Evolutionary conservation across 495 filamentous ascomycete genomes (phyloP), one percentile per base, ranked within the genome.

Genomic region (Acidomyces sp.): DNA sequence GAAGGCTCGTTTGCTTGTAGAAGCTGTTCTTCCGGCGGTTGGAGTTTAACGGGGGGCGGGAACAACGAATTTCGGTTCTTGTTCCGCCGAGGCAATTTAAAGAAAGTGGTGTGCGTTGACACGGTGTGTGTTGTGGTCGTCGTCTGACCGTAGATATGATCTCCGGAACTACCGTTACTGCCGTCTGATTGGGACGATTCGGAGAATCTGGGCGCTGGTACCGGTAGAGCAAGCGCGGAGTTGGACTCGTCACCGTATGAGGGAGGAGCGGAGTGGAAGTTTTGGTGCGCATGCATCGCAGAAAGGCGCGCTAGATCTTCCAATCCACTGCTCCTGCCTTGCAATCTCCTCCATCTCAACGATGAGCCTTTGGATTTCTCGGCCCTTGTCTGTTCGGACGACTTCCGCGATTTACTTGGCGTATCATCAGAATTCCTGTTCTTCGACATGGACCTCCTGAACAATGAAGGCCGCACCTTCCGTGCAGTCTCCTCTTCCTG

Each of bases 181-280:
- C 75, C 78, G 55, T 94, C 86, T 15, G 88, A 94, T 37, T 84
- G 76, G 17, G 86, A 93, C 0, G 90, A 95, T 45, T 95, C 90
- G 3, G 90, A 95, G 18, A 84, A 67, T 28, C 90, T 33, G 23
- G 41, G 41, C 3, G 26, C 69, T 37, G 74, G 71, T 31, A 79
- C 67, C 2, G 78, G 75, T 11, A 82, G 68, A 3, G 80, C 71
- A 33, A 93, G 52, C 26, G 77, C 61, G 30, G 80, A 70, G 56
- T 67, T 68, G 3, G 71, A 70, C 38, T 86, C 81, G 43, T 80
- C 79, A 36, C 67, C 65, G 35, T 77, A 78, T 7, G 75, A 66
- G 33, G 77, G 69, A 45, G 78, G 70, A 7, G 62, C 63, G 46
- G 58, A 63, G 36, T 58, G 64, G 16, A 75, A 64, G 12, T 65